phyloP scores from a whole-genome alignment of 2,329 filamentous ascomycete genomes.

The Cladophialophora yegresii region DNA sequence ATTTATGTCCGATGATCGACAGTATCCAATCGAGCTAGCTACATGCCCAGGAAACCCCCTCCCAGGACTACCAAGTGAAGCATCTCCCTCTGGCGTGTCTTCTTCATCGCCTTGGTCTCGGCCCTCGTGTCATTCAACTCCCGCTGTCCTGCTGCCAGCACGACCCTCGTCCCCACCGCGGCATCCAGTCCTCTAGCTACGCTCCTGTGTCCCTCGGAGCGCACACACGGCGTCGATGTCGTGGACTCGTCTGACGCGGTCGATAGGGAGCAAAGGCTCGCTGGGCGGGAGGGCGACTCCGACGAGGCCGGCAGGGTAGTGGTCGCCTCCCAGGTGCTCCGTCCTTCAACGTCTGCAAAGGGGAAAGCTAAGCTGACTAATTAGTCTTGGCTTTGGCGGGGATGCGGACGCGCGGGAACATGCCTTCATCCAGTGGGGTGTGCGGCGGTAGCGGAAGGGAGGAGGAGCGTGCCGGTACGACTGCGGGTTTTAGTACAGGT shows the following conservation, averaged over 20 bases:
- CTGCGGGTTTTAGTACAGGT: neutral
- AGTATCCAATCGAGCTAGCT: neutral
- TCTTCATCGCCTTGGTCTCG: neutral
- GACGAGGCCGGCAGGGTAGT: neutral
- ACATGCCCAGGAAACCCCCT: neutral
- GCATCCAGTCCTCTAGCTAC: neutral
- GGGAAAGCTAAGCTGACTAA: neutral
- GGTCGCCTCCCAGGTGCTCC: no score
- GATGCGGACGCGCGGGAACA: conserved; percentile 2
- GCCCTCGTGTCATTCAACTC: neutral
- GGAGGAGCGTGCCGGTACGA: neutral
- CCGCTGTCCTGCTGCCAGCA: neutral
- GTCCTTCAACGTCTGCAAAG: neutral
- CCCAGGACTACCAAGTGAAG: neutral
- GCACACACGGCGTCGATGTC: neutral
- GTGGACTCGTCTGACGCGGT: neutral
- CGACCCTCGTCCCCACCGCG: neutral
- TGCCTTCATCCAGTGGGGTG: neutral
- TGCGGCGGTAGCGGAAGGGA: neutral
- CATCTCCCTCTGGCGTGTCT: neutral
- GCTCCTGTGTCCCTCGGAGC: neutral
- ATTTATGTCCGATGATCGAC: neutral
- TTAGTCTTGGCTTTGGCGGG: neutral
- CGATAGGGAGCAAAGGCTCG: neutral
- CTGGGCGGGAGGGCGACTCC: neutral